Base-by-base conservation (phyloP, 768 basidiomycete species). In the Mycena rosella region DNA sequence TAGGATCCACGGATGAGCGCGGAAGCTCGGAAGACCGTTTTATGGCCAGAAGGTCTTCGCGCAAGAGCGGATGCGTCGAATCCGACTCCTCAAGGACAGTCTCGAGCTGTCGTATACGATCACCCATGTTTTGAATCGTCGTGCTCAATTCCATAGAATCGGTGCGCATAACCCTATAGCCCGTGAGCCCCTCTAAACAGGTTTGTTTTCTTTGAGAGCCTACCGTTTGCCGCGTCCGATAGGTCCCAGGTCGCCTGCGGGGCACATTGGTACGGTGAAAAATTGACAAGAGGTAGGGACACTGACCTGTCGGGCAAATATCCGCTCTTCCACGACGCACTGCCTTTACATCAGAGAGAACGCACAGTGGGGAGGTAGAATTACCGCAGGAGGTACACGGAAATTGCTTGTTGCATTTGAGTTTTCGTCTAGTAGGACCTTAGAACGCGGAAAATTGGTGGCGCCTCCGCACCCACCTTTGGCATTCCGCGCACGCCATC, bases 71-170 rank as follows among this genome's bases (percentile, higher is more conserved):
- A 29, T 64, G 68, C 14, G 54, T 8, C 18, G 57, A 30, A 18
- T 56, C 34, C 7, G 49, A 47, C 18, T 34, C 30, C 8, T 45
- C 58, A 5, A 69, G 45, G 8, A 63, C 68, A 6, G 44, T 53
- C 47, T 65, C 63, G 18, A 69, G 68, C 18, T 65, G 9, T 14
- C 38, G 34, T 13, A 65, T 69, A 0, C 68, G 52, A 34, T 60
- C 54, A 2, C 58, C 59, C 68, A 60, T 65, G 15, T 32, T 34
- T 20, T 60, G 52, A 27, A 69, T 45, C 1, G 54, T 24, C 6
- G 56, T 56, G 26, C 49, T 57, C 5, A 65, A 27, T 20, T 56
- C 52, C 0, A 56, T 27, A 11, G 59, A 34, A 1, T 64, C 63
- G 22, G 30, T 55, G n/a, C 68, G 57, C 14, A 59, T 13, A 0